A percentile compares a stretch with the other conserved stretches of the same genome.
These are phyloP conservation scores for Salix dunnii DNA, from an alignment of 345 rosid genomes.

Conservation along the genomic window DNA sequence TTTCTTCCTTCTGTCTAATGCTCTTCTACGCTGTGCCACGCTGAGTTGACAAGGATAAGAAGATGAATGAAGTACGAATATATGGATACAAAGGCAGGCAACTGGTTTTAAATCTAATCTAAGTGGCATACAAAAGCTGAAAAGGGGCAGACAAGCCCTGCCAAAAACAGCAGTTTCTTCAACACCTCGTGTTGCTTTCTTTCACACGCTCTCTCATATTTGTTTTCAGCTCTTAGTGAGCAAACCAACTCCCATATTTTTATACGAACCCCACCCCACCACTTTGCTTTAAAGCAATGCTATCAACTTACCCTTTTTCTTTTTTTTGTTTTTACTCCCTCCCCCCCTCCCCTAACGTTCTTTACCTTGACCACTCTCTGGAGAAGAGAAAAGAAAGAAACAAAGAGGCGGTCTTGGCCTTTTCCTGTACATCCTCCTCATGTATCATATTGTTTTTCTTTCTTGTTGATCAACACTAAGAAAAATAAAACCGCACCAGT, in stretches of 20 bases:
- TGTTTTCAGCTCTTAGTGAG: neutral
- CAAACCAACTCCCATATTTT: neutral
- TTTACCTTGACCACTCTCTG: neutral
- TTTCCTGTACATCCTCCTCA: neutral
- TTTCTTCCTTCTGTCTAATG: neutral
- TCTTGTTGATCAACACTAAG: neutral
- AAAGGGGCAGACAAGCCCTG: constrained; percentile 13
- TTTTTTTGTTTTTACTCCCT: neutral
- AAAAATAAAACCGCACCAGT: neutral
- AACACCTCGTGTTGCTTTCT: neutral
- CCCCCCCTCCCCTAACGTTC: neutral
- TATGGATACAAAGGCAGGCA: neutral
- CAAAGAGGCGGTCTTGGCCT: neutral
- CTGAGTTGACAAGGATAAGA: neutral
- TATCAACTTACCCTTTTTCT: neutral
- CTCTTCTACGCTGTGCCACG: neutral
- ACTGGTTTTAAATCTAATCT: neutral
- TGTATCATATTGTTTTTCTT: neutral
- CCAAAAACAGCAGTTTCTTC: constrained; percentile 13
- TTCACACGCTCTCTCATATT: neutral
- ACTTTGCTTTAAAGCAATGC: neutral
- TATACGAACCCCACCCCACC: neutral
- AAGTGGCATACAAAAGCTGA: constrained; percentile 1
- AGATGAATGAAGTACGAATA: neutral
- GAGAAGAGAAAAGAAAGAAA: no score